Evolutionary conservation across 2,329 filamentous ascomycete genomes (phyloP).

Genomic region (Botryosphaeria dothidea): DNA sequence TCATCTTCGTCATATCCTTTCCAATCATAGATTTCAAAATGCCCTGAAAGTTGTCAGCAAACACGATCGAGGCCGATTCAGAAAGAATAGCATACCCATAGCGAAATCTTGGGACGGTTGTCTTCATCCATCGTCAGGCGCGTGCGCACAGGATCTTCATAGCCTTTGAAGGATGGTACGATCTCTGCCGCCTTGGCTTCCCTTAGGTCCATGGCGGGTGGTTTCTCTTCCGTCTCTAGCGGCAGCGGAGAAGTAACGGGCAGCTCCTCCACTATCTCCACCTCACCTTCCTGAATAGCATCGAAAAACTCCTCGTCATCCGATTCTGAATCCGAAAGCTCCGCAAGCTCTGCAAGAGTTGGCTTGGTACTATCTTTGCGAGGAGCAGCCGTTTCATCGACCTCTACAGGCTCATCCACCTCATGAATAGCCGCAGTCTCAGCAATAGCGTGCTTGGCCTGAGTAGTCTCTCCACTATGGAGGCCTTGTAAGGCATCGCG

Average conservation of each 20-base stretch:
- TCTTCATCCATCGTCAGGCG: constrained; percentile 88
- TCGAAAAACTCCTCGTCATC: constrained; percentile 96
- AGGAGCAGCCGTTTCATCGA: constrained; percentile 22
- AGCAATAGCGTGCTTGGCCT: constrained; percentile 13
- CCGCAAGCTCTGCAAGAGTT: constrained; percentile 67
- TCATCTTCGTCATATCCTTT: constrained; percentile 99
- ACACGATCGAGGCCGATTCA: neutral
- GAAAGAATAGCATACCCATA: constrained; percentile 71
- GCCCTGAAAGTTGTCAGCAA: constrained; percentile 57
- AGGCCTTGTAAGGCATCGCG: constrained; percentile 75
- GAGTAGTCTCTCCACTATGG: constrained; percentile 27
- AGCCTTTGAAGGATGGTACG: constrained; percentile 77
- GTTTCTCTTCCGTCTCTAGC: constrained; percentile 39
- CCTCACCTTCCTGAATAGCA: constrained; percentile 88
- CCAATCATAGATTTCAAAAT: constrained; percentile 99
- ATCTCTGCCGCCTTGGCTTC: constrained; percentile 63
- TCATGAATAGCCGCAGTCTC: constrained; percentile 37
- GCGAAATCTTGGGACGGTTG: constrained; percentile 86
- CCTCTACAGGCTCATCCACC: constrained; percentile 19
- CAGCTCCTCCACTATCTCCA: constrained; percentile 72
- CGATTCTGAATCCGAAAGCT: constrained; percentile 68
- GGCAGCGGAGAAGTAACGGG: constrained; percentile 43
- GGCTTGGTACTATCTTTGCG: constrained; percentile 49
- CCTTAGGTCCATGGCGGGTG: constrained; percentile 45
- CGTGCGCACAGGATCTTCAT: constrained; percentile 82